Evolutionary conservation across 352 stramenopile species (phyloP).

Genomic region (Globisporangium splendens): DNA sequence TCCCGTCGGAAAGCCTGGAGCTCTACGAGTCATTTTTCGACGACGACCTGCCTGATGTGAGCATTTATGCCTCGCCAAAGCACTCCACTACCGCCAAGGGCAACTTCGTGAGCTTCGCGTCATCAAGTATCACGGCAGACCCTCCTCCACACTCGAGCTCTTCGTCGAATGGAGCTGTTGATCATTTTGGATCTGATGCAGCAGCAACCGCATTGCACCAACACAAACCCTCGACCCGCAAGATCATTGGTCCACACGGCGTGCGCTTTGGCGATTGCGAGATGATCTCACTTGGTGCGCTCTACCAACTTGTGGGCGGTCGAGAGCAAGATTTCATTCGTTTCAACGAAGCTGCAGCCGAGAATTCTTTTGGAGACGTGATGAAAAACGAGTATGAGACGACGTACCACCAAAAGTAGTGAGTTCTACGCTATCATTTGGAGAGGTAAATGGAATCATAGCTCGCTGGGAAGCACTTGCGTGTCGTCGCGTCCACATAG

Average conservation of each 20-base stretch:
- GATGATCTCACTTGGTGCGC: constrained; percentile 60
- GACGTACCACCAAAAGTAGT: not conserved
- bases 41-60: constrained; percentile 54
- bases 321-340: constrained; percentile 81
- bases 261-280: constrained; percentile 29
- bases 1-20: constrained; percentile 64
- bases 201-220: constrained; percentile 1
- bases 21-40: constrained; percentile 84
- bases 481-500: too few relatives aligned
- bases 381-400: constrained; percentile 76
- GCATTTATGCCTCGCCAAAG: constrained; percentile 32
- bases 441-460: too few relatives aligned
- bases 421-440: too few relatives aligned
- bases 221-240: constrained; percentile 11
- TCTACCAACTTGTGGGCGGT: constrained; percentile 78
- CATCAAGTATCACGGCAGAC: constrained; percentile 14
- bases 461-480: too few relatives aligned
- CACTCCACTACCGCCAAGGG: constrained; percentile 4
- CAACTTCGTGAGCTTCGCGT: constrained; percentile 15
- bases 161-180: not conserved
- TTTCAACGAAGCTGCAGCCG: constrained; percentile 72
- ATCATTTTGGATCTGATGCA: not conserved
- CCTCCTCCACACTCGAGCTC: constrained; percentile 6
- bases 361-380: constrained; percentile 70
- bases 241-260: constrained; percentile 13